Evolutionary conservation across 257 asterid genomes (phyloP), one percentile per base, ranked within the genome.

Genomic region (Fraxinus pennsylvanica): DNA sequence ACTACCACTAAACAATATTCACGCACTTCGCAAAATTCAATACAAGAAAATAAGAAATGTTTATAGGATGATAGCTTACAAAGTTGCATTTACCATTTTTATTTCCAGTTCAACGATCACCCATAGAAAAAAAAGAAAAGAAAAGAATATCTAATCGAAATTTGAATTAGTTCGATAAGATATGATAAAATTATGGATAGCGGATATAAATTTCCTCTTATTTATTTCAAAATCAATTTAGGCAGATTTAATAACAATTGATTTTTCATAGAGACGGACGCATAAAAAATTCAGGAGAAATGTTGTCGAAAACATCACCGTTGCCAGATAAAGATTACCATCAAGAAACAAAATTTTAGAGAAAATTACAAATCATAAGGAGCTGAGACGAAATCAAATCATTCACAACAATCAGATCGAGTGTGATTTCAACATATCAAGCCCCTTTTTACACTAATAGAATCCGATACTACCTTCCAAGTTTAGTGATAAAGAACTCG

Each of bases 1-100:
- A 13, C 25, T 57, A 5, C 21, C 25, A 57, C 25, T 10, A 59
- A 82, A 47, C 39, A 59, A 63, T 65, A 74, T 22, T 45, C 35
- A 63, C 15, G 32, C 12, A 66, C 47, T 72, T 71, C 63, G 15
- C 81, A 13, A 59, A 75, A 59, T 38, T 25, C 74, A 52, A 33
- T n/a, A 66, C 52, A 65, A 50, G 21, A 25, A 70, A 36, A 66
- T 39, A 65, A 50, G 21, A 25, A 70, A 36, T 35, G 43, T 73
- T 72, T 67, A 71, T 45, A 66, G 38, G 22, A 29, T 12, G 10
- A 63, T 25, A n/a, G 41, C 54, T 41, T 19, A n/a, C 67, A 59
- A 9, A 59, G 67, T 59, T 19, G 22, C 13, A 9, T 6, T 21
- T 21, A 71, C 17, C 33, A 76, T 21, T 52, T 50, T 13, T 1